Evolutionary conservation across 2,329 filamentous ascomycete genomes (phyloP).

Genomic region (Helicocarpus griseus): DNA sequence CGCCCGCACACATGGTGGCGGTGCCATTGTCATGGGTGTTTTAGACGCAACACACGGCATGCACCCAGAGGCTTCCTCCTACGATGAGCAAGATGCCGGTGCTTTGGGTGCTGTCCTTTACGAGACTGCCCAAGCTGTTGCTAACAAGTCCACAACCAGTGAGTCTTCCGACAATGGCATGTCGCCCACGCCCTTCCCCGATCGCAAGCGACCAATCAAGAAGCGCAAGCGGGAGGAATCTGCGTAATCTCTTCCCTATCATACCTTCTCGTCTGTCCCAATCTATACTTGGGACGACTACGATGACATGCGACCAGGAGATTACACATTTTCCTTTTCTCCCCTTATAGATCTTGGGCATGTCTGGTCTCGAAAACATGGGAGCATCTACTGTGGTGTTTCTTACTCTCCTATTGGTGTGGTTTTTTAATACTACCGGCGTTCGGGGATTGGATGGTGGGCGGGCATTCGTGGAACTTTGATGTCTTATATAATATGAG

Average conservation of each 20-base stretch:
- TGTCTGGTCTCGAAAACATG: no score
- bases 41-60: constrained; percentile 62
- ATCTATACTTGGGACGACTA: constrained; percentile 12
- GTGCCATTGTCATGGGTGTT: constrained; percentile 83
- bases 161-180: constrained; percentile 29
- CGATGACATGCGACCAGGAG: constrained; percentile 33
- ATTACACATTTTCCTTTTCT: constrained; percentile 14
- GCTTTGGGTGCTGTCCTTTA: constrained; percentile 69
- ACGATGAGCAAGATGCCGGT: constrained; percentile 52
- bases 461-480: not conserved
- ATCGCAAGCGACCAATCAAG: constrained; percentile 51
- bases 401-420: constrained; percentile 6
- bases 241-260: constrained; percentile 3
- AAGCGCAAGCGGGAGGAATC: constrained; percentile 63
- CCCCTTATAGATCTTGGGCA: constrained; percentile 1
- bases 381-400: no score
- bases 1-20: constrained; percentile 81
- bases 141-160: constrained; percentile 46
- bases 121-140: constrained; percentile 65
- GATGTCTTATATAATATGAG: not conserved
- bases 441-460: not conserved
- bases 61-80: constrained; percentile 30
- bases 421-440: not conserved
- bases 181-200: constrained; percentile 19
- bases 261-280: constrained; percentile 6